Evolutionary conservation across 2,329 filamentous ascomycete species (phyloP), one percentile per base, ranked within the genome.

Genomic region (Cryphonectria nitschkei): DNA sequence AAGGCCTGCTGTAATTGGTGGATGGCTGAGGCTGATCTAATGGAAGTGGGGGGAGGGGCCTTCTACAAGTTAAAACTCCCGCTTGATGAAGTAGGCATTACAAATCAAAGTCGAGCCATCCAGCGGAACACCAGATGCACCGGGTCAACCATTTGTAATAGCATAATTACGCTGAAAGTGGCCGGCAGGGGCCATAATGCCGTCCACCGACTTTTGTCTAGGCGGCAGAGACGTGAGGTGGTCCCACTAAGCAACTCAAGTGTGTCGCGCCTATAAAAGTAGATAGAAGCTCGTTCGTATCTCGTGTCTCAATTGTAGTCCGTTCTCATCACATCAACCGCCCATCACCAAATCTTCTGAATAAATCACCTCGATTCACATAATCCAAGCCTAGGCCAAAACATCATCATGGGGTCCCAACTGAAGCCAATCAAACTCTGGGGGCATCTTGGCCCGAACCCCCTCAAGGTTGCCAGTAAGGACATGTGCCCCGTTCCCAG

Each of bases 401-500:
- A 14, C 32, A 34, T 13, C 39, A 41, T 32, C 37, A 75, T 61
- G 41, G 74, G 73, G 61, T 50, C 70, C 58, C 72, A 69, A 37
- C 56, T 80, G 39, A 77, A 80, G 71, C 78, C 78, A 34, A 78
- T 80, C 73, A 75, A 69, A 43, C 29, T 75, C 54, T 77, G 75
- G 65, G 78, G 77, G 43, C 73, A 73, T 8, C 50, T 2, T 14
- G 77, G 77, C 7, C 74, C 78, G 11, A 79, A 80, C 74, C 77
- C 78, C 3, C 73, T 72, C 67, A 80, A 80, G 72, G 75, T 79
- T 9, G 68, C 70, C 65, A 64, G 61, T 64, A 64, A 14, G 61
- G 9, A 64, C 1, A 22, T 34, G 37, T n/a, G 19, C 1, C 34
- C 34, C 34, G 13, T 32, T 16, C 13, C 50, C 8, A 3, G 4